phyloP scores from a whole-genome alignment of 306 rosid species.

The Carpinus viminea region DNA sequence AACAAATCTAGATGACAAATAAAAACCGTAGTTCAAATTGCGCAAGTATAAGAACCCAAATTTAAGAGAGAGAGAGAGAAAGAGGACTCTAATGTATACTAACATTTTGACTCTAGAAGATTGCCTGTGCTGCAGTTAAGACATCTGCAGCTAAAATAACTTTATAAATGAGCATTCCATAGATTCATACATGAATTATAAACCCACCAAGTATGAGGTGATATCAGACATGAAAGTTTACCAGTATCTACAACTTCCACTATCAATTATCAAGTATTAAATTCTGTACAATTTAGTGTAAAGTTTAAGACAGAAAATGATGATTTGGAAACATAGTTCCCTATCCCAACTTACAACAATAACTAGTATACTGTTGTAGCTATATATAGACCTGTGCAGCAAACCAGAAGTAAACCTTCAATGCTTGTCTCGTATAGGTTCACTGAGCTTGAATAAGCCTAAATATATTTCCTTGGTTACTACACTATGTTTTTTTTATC shows the following conservation, averaged over 20 bases:
- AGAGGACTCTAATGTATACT: slow-evolving; percentile 35
- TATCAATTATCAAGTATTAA: neutral
- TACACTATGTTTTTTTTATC: neutral
- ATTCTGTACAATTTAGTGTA: neutral
- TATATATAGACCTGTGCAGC: neutral
- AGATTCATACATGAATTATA: neutral
- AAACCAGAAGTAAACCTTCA: neutral
- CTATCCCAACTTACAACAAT: neutral
- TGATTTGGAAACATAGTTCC: slow-evolving; percentile 1
- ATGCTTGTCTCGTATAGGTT: neutral
- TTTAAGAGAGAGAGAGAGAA: slow-evolving; percentile 12
- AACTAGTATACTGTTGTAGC: neutral
- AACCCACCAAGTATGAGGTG: neutral
- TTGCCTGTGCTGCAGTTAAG: slow-evolving; percentile 70
- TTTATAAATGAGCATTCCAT: slow-evolving; percentile 22
- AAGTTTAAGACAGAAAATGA: neutral
- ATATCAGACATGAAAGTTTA: neutral
- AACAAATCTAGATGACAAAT: slow-evolving; percentile 5
- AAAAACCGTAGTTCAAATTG: neutral
- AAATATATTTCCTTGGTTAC: neutral
- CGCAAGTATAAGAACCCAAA: neutral
- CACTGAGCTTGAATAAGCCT: neutral
- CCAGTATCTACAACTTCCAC: slow-evolving; percentile 1
- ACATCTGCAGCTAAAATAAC: slow-evolving; percentile 65
- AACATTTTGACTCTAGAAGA: slow-evolving; percentile 79